These are phyloP conservation scores for grape (Vitis vinifera) DNA, from an alignment of 164 flowering plant species.

Conservation along the genomic window ASM3070453v1 NC_081817.1:3887001-3887500, in stretches of 20 bases:
- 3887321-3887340: background rate
- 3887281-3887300: conserved; percentile 1
- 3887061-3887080: conserved; percentile 19
- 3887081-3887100: conserved; percentile 23
- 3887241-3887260: too few relatives aligned
- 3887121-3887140: conserved; percentile 19
- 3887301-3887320: conserved; percentile 1
- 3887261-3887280: too few relatives aligned
- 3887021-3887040: conserved; percentile 1
- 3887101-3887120: conserved; percentile 42
- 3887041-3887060: conserved; percentile 41
- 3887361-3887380: conserved; percentile 13
- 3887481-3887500: too few relatives aligned
- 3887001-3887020: conserved; percentile 38
- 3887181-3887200: background rate
- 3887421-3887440: too few relatives aligned
- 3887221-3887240: background rate
- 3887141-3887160: conserved; percentile 20
- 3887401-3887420: conserved; percentile 22
- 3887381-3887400: conserved; percentile 28
- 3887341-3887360: conserved; percentile 3
- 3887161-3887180: conserved; percentile 29
- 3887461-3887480: too few relatives aligned
- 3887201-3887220: background rate
- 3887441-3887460: too few relatives aligned